A percentile compares a stretch with the other conserved stretches of the same genome.
These are phyloP conservation scores for Trypethelium eluteriae DNA, from an alignment of 495 filamentous ascomycete genomes.

Conservation along the genomic window DNA sequence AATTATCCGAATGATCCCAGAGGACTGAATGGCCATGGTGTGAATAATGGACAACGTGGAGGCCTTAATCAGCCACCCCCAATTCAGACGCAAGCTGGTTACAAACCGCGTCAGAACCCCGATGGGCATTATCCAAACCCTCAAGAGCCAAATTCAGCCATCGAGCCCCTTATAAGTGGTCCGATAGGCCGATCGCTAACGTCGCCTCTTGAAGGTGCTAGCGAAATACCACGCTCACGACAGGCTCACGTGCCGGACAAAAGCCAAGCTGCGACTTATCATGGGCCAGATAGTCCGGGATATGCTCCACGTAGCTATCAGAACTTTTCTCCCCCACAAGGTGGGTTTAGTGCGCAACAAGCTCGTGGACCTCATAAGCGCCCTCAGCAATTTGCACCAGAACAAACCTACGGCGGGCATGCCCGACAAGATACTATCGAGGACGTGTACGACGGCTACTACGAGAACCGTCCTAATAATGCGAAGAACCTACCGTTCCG, in stretches of 20 bases:
- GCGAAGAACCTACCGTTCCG: constrained; percentile 21
- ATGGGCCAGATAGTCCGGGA: constrained; percentile 1
- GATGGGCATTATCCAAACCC: neutral
- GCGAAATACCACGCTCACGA: neutral
- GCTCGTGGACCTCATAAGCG: constrained; percentile 11
- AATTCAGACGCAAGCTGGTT: neutral
- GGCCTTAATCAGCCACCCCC: constrained; percentile 2
- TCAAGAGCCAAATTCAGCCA: neutral
- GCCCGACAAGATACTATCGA: constrained; percentile 20
- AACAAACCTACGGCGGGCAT: neutral
- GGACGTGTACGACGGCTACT: constrained; percentile 53
- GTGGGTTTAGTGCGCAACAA: neutral
- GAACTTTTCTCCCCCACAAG: constrained; percentile 5
- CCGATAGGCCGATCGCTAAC: constrained; percentile 1
- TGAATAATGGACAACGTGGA: neutral
- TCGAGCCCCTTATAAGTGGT: neutral
- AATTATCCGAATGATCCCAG: constrained; percentile 4
- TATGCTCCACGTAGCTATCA: neutral
- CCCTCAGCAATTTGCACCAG: neutral
- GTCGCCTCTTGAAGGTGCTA: neutral
- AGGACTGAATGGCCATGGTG: neutral
- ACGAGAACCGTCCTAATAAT: constrained; percentile 30
- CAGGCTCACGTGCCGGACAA: neutral
- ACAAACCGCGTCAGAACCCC: neutral
- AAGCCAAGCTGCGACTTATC: neutral